phyloP scores from a whole-genome alignment of 768 basidiomycete genomes.

The Lactarius indigo region DNA sequence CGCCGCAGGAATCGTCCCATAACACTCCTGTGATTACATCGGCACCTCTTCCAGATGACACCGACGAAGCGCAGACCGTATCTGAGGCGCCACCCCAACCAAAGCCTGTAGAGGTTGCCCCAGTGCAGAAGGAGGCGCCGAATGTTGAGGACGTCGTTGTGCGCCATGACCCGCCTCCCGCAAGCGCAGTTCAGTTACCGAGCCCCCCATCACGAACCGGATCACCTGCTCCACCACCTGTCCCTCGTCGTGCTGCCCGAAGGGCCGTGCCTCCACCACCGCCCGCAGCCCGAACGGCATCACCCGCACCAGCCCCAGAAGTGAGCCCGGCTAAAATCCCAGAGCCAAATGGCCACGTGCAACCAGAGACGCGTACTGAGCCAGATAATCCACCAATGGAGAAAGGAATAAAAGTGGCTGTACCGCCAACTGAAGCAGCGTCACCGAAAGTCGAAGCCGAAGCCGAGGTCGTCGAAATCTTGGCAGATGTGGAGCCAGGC shows the following conservation, averaged over 20 bases:
- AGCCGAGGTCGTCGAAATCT: neutral
- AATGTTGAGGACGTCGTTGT: neutral
- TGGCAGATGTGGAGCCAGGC: neutral
- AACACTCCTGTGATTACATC: constrained; percentile 28
- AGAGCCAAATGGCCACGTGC: constrained; percentile 10
- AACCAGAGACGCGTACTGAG: neutral
- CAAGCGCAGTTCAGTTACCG: constrained; percentile 4
- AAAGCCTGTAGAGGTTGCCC: neutral
- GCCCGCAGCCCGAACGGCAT: neutral
- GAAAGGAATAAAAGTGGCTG: neutral
- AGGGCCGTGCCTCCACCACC: constrained; percentile 30
- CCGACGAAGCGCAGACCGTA: neutral
- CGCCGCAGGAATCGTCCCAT: constrained; percentile 31
- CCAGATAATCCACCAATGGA: neutral
- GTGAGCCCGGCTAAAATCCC: neutral
- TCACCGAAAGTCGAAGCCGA: neutral
- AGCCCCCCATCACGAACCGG: constrained; percentile 25
- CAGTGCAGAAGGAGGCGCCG: neutral
- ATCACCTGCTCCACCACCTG: constrained; percentile 51
- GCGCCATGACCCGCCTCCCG: neutral
- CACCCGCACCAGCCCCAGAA: neutral
- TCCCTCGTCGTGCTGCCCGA: constrained; percentile 64
- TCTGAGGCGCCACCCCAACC: neutral
- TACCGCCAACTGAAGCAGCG: neutral
- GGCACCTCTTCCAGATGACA: constrained; percentile 8